phyloP scores from a whole-genome alignment of 176 grass and related monocot species.

The Carex littledalei region DNA sequence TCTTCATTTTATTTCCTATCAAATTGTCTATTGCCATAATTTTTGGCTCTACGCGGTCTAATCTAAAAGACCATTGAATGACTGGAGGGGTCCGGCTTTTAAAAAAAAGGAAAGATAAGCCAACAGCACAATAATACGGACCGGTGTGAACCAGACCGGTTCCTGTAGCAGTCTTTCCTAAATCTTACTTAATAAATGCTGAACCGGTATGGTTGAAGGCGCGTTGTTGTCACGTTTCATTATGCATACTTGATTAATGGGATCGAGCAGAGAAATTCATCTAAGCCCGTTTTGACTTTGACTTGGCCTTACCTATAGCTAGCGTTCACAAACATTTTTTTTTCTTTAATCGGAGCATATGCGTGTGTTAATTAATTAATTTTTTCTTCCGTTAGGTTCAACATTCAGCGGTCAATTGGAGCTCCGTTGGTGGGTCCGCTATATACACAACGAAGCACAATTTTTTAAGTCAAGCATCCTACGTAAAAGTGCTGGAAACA shows the following conservation, averaged over 20 bases:
- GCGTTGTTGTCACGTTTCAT: background rate
- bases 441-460: too few species aligned
- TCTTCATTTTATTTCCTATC: too few species aligned
- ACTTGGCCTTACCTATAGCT: background rate
- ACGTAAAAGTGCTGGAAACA: too few species aligned
- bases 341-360: too few species aligned
- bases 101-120: background rate
- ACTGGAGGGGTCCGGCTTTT: background rate
- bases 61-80: background rate
- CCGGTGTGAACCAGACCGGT: background rate
- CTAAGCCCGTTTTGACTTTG: conserved; percentile 1
- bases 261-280: background rate
- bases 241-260: background rate
- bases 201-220: background rate
- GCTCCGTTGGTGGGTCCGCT: too few species aligned
- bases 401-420: too few species aligned
- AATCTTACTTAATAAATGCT: background rate
- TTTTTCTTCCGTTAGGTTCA: too few species aligned
- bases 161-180: background rate
- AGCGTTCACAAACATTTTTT: background rate
- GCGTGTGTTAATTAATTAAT: too few species aligned
- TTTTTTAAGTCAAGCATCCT: too few species aligned
- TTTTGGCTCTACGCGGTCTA: too few species aligned
- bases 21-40: too few species aligned
- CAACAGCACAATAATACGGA: background rate